phyloP scores from a whole-genome alignment of 78 protist species.

The Cavenderia fasciculata region DNA sequence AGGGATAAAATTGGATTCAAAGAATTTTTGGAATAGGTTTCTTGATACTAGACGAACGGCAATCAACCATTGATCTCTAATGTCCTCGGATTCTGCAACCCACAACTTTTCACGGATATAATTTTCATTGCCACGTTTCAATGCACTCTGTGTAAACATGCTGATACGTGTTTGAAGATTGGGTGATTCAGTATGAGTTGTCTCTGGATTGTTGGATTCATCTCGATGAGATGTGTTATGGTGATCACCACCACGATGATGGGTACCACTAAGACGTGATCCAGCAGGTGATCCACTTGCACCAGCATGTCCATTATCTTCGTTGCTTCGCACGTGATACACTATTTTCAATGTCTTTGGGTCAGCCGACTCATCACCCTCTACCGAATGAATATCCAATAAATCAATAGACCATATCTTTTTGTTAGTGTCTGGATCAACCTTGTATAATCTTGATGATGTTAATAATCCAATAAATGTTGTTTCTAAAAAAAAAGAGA shows the following conservation, averaged over 20 bases:
- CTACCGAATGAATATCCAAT: conserved; percentile 46
- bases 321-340: conserved; percentile 22
- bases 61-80: conserved; percentile 63
- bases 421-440: conserved; percentile 60
- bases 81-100: conserved; percentile 50
- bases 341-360: conserved; percentile 54
- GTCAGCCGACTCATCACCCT: conserved; percentile 66
- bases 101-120: conserved; percentile 38
- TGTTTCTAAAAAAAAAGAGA: conserved; percentile 18
- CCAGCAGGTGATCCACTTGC: too few relatives aligned
- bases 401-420: conserved; percentile 48
- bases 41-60: conserved; percentile 26
- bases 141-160: background rate
- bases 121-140: background rate
- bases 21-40: conserved; percentile 40
- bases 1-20: conserved; percentile 26
- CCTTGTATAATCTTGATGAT: conserved; percentile 4
- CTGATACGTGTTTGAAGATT: conserved; percentile 11
- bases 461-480: conserved; percentile 67
- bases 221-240: background rate
- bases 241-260: background rate
- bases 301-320: too few relatives aligned
- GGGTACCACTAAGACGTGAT: background rate
- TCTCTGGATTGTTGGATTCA: conserved; percentile 18
- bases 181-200: conserved; percentile 73